A percentile compares a stretch with the other conserved stretches of the same genome.
Evolutionary conservation across 257 asterid species (phyloP).

Genomic region (Solanum medicagineum): DNA sequence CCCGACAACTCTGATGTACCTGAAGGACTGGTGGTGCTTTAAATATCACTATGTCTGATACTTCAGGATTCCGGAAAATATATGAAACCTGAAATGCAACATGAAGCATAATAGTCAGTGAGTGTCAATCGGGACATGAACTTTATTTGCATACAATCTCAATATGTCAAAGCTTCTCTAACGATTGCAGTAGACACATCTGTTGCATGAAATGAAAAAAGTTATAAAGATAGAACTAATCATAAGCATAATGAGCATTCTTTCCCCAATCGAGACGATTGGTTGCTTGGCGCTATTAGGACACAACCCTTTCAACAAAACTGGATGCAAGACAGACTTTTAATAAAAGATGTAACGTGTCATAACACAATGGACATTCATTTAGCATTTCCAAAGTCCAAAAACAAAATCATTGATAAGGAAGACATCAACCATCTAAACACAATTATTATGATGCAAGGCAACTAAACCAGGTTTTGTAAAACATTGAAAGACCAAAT

Average conservation of each 20-base stretch:
- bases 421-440: background rate
- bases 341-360: background rate
- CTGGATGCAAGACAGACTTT: background rate
- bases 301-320: background rate
- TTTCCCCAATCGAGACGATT: background rate
- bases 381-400: background rate
- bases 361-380: background rate
- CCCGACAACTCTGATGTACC: constrained; percentile 20
- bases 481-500: background rate
- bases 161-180: background rate
- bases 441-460: background rate
- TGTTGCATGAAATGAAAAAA: background rate
- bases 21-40: constrained; percentile 78
- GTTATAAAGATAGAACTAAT: background rate
- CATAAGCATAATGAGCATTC: background rate
- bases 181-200: background rate
- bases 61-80: constrained; percentile 65
- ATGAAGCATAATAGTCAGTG: background rate
- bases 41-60: constrained; percentile 81
- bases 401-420: background rate
- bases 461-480: background rate
- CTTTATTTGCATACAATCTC: background rate
- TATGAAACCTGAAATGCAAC: constrained; percentile 63
- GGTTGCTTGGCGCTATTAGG: background rate
- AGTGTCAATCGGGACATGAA: background rate